Base-by-base conservation (phyloP, 2,329 filamentous ascomycete species). In the Aspergillus pseudotamarii region DNA sequence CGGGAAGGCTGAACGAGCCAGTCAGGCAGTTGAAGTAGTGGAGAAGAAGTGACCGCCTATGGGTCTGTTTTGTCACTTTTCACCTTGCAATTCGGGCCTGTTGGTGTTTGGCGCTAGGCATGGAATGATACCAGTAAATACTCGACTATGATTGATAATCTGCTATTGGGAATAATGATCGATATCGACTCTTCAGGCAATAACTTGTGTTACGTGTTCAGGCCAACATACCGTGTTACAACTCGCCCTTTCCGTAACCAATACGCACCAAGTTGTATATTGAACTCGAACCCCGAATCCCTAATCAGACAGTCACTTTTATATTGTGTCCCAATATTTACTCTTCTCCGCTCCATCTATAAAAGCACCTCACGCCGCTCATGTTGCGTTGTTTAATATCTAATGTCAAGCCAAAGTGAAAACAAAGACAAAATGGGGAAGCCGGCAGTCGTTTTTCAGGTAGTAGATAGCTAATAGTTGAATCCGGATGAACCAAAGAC, bases 1-100 rank as follows among this genome's bases (percentile, higher is more conserved):
- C 30, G 81, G 80, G 23, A 82, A 79, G 68, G 77, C 79, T 21
- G 81, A 83, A 66, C 74, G 81, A 60, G 81, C 81, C 38, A 75
- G 72, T 26, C 74, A 73, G 57, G 80, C 79, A 43, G 80, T 75
- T 28, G 81, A 83, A 58, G 80, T 82, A n/a, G 78, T 82, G 62
- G 80, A 83, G 68, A 76, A 75, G 65, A 78, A 80, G 69, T 82
- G 69, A 79, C 16, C 30, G 34, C 36, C 59, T 57, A 11, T 4
- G 51, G 36, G n/a, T 51, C 34, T 48, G 58, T 62, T 57, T n/a
- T 63, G 64, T 56, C 38, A 45, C 51, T 55, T 57, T 53, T 19
- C n/a, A 26, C 23, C 53, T 64, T 21, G 57, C 43, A 56, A 48
- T 59, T 45, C 36, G 2, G 65, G 69, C 68, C 64, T 10, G 60